Evolutionary conservation across 1,284 basidiomycete species (phyloP).

Genomic region (Ganoderma sinense): DNA sequence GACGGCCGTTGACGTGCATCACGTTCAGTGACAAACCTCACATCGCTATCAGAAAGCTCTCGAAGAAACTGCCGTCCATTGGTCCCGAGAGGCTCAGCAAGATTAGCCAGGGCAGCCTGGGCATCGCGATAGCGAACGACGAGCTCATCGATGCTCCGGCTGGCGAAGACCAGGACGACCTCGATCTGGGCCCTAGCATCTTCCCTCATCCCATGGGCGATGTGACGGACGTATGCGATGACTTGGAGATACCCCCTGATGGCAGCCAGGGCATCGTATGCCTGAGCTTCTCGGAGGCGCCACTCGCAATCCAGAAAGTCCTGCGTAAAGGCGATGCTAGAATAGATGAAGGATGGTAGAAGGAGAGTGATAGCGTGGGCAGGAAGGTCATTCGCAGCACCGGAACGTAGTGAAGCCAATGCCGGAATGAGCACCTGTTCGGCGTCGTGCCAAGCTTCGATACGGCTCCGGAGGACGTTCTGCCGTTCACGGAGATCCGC

Average conservation of each 20-base stretch:
- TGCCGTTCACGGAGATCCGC: not conserved
- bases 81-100: not conserved
- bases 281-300: not conserved
- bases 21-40: not conserved
- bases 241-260: not conserved
- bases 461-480: not conserved
- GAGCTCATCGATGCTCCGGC: not conserved
- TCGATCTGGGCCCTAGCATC: too few species aligned
- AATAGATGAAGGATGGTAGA: not conserved
- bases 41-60: not conserved
- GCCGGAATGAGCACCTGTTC: not conserved
- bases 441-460: not conserved
- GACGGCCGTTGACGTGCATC: not conserved
- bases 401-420: not conserved
- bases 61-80: not conserved
- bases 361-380: not conserved
- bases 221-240: not conserved
- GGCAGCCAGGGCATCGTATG: not conserved
- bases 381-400: not conserved
- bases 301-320: not conserved
- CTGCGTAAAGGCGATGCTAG: not conserved
- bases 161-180: too few species aligned
- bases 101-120: not conserved
- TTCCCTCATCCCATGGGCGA: too few species aligned
- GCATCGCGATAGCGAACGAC: not conserved